Percentiles rank a stretch among this genome's conserved stretches.
Evolutionary conservation across 257 asterid species (phyloP).

Genomic region (Ehretia macrophylla): DNA sequence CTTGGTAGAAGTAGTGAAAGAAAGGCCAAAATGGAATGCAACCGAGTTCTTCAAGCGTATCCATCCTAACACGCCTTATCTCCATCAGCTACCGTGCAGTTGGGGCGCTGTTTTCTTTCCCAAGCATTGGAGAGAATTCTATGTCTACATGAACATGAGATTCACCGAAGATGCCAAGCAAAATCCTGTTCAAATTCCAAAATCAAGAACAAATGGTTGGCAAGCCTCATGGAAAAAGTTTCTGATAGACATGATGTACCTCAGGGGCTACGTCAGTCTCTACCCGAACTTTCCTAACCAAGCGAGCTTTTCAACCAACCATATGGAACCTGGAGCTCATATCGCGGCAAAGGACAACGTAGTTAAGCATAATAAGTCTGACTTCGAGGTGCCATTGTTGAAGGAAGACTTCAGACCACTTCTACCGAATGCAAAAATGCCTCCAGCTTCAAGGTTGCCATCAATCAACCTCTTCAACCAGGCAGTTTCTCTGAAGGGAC

Average conservation of each 20-base stretch:
- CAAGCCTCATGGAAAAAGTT: constrained; percentile 99
- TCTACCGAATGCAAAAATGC: constrained; percentile 77
- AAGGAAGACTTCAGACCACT: constrained; percentile 53
- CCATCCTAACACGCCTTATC: constrained; percentile 93
- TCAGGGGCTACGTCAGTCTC: constrained; percentile 77
- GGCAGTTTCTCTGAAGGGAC: constrained; percentile 72
- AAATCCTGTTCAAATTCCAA: constrained; percentile 90
- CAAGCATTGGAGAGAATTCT: constrained; percentile 90
- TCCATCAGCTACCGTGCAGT: constrained; percentile 89
- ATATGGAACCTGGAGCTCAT: constrained; percentile 98
- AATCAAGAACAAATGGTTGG: constrained; percentile 97
- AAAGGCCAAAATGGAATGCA: constrained; percentile 92
- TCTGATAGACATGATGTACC: constrained; percentile 88
- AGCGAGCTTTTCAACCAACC: constrained; percentile 88
- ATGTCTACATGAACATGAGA: constrained; percentile 92
- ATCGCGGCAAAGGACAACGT: constrained; percentile 81
- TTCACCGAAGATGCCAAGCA: constrained; percentile 79
- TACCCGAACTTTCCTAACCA: constrained; percentile 92
- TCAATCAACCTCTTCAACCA: constrained; percentile 75
- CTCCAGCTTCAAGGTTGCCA: constrained; percentile 80
- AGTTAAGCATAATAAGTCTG: constrained; percentile 61
- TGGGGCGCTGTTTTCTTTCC: constrained; percentile 99
- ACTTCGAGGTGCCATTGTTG: constrained; percentile 85
- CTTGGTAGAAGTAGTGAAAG: constrained; percentile 87
- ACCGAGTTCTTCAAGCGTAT: constrained; percentile 62